Conservation (phyloP, 768 basidiomycete species). For the Lentinula sp. region DNA sequence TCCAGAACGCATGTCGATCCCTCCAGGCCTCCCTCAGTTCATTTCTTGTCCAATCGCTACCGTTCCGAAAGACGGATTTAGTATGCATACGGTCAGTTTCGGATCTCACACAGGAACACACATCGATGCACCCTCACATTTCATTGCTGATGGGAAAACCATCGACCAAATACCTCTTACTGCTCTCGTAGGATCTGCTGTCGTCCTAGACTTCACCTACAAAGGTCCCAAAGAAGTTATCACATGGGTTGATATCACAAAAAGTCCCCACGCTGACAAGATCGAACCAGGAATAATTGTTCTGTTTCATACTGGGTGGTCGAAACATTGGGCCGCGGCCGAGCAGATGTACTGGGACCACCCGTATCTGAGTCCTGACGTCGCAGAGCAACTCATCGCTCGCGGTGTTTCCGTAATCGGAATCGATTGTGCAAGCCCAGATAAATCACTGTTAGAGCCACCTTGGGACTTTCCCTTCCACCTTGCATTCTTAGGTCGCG, state of each 20-base stretch:
- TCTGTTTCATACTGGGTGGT: conserved; percentile 68
- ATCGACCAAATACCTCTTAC: conserved; percentile 54
- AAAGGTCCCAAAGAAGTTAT: conserved; percentile 42
- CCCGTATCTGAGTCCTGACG: conserved; percentile 53
- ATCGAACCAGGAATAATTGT: conserved; percentile 41
- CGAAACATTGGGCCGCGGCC: conserved; percentile 40
- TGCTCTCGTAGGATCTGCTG: conserved; percentile 46
- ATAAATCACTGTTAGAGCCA: conserved; percentile 44
- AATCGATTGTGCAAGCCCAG: conserved; percentile 61
- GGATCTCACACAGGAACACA: conserved; percentile 77
- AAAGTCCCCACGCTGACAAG: conserved; percentile 25
- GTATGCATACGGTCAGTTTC: conserved; percentile 45
- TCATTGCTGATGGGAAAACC: conserved; percentile 49
- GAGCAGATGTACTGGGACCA: conserved; percentile 46
- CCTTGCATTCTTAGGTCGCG: conserved; percentile 48
- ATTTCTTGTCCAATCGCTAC: conserved; percentile 29
- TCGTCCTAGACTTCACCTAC: conserved; percentile 48
- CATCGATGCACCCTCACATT: conserved; percentile 75
- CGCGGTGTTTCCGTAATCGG: conserved; percentile 55
- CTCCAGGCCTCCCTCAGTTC: conserved; percentile 53
- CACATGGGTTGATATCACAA: conserved; percentile 44
- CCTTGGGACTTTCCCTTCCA: conserved; percentile 49
- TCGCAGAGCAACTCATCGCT: conserved; percentile 42
- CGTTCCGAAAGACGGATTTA: conserved; percentile 41
- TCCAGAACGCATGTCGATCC: conserved; percentile 34